Base-by-base conservation (phyloP, 2,329 filamentous ascomycete species). In the Sporothrix pseudoabietina region DNA sequence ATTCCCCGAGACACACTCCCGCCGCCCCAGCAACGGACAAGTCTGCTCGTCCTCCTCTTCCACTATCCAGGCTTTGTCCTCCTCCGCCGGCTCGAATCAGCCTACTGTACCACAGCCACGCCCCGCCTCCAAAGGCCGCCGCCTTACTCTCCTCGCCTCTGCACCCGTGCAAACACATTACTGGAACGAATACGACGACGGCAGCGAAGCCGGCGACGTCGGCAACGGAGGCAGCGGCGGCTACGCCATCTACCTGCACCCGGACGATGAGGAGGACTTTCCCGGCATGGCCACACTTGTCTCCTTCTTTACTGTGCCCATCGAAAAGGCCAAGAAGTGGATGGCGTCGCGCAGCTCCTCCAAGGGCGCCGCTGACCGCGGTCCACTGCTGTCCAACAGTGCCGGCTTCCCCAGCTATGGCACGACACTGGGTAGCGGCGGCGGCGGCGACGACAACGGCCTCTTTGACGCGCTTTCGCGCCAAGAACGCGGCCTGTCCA, bases 131-230 rank as follows among this genome's bases (percentile, higher is more conserved):
- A 55, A 69, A 26, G 8, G 68, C 8, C 73, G 66, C 14, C 73
- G 72, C 12, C 47, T 73, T 0, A 75, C 73, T 0, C 19, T 74
- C 10, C 69, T 72, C 1, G 68, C 65, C 3, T 14, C 71, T 2
- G 66, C 73, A 0, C n/a, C 78, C 73, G 69, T 80, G 8, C 79
- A 80, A 69, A 78, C 82, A 19, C 83, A 84, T 63, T 96, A 95
- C 79, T 97, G 93, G 93, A 95, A 93, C 80, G 93, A 97, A 80
- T 96, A 95, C 80, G 93, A 97, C 77, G 83, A 94, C 79, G 92
- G 92, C 9, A 94, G 93, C 79, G 92, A 94, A 72, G 83, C 82
- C 2, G 87, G 85, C 69, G 89, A 86, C 2, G 82, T 85, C 16
- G 83, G 82, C 5, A 87, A 85, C 54, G 88, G 86, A 1, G 83